phyloP scores from a whole-genome alignment of 1,284 basidiomycete genomes.

The Peniophora sp. region DNA sequence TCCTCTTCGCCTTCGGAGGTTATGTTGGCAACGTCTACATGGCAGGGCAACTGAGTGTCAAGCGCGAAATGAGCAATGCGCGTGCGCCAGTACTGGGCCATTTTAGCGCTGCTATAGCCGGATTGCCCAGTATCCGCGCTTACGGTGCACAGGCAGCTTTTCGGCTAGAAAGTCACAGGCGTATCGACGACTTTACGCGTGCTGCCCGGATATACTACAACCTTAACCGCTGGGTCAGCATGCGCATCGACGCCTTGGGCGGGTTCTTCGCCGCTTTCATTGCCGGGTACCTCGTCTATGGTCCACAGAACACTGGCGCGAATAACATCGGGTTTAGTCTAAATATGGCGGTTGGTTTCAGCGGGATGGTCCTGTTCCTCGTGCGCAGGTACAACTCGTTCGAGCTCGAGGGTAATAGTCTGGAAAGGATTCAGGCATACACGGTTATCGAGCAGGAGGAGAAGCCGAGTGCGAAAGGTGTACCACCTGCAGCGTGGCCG shows the following conservation, averaged over 20 bases:
- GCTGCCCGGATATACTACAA: conserved; percentile 43
- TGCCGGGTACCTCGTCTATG: conserved; percentile 47
- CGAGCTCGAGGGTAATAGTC: conserved; percentile 49
- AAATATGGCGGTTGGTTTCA: conserved; percentile 49
- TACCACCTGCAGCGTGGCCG: conserved; percentile 76
- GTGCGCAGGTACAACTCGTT: conserved; percentile 47
- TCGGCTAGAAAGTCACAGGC: conserved; percentile 31
- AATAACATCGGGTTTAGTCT: conserved; percentile 41
- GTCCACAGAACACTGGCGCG: conserved; percentile 28
- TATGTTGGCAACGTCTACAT: conserved; percentile 52
- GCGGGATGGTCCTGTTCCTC: conserved; percentile 44
- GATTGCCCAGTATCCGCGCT: conserved; percentile 57
- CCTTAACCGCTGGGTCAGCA: conserved; percentile 50
- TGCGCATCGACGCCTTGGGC: conserved; percentile 45
- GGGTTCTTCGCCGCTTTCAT: conserved; percentile 44
- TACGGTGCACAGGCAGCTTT: conserved; percentile 45
- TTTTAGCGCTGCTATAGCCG: conserved; percentile 61
- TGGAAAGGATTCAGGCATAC: conserved; percentile 73
- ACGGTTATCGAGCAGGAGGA: conserved; percentile 68
- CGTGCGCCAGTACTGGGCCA: conserved; percentile 61
- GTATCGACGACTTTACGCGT: conserved; percentile 42
- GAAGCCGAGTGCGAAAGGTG: conserved; percentile 34
- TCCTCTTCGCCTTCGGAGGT: conserved; percentile 36
- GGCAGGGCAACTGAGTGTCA: conserved; percentile 67
- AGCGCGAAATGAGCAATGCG: conserved; percentile 66